phyloP scores from a whole-genome alignment of 1,139 yeast genomes.

The Meyerozyma guilliermondii region DNA sequence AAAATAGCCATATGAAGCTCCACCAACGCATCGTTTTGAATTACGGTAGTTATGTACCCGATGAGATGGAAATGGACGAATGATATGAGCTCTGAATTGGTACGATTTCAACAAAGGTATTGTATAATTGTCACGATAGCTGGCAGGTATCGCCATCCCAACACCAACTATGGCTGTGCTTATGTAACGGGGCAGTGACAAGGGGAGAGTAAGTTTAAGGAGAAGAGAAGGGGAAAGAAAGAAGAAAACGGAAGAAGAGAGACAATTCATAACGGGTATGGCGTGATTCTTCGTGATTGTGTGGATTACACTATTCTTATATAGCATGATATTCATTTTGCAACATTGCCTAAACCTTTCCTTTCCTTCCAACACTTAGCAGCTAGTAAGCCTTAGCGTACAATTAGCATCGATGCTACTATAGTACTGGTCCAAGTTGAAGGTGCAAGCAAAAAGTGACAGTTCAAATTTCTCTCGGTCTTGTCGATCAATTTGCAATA shows the following conservation, averaged over 20 bases:
- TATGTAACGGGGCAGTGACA: not conserved
- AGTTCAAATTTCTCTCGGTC: constrained; percentile 7
- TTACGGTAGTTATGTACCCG: not conserved
- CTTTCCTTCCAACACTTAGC: no score
- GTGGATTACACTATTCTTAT: no score
- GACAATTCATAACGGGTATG: not conserved
- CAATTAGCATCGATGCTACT: not conserved
- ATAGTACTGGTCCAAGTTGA: constrained; percentile 7
- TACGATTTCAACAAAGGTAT: not conserved
- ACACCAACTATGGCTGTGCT: not conserved
- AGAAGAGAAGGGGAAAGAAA: not conserved
- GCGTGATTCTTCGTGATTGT: not conserved
- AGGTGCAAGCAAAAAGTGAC: constrained; percentile 7
- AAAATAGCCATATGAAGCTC: not conserved
- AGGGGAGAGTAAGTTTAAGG: no score
- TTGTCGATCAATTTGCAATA: constrained; percentile 7
- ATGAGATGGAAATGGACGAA: not conserved
- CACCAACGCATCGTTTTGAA: not conserved
- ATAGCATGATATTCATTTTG: no score
- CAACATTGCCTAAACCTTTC: no score
- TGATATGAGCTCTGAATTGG: not conserved
- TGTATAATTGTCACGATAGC: not conserved
- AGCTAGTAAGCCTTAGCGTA: no score
- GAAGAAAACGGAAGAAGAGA: not conserved
- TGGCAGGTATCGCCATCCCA: not conserved